Conservation (phyloP, 257 asterid genomes). For the Thymus mandschuricus region DNA sequence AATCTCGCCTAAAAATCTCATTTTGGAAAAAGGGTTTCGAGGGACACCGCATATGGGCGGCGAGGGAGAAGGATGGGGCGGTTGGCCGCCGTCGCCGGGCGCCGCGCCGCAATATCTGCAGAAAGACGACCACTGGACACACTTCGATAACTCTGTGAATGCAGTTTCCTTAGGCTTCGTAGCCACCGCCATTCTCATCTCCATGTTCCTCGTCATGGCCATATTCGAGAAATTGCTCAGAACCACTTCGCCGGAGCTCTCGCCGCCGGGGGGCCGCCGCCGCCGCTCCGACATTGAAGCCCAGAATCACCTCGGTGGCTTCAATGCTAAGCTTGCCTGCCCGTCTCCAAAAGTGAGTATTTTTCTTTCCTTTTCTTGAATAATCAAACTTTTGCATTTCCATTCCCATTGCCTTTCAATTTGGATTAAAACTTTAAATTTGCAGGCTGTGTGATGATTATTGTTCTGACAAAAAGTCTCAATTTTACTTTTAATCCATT, state of each 20-base stretch:
- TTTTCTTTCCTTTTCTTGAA: neutral
- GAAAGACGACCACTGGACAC: constrained; percentile 74
- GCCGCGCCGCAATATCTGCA: constrained; percentile 57
- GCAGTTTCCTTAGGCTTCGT: constrained; percentile 89
- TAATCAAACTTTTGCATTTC: neutral
- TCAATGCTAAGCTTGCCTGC: constrained; percentile 52
- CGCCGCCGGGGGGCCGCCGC: constrained; percentile 35
- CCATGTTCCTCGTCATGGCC: constrained; percentile 91
- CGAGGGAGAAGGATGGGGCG: constrained; percentile 62
- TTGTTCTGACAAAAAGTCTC: constrained; percentile 9
- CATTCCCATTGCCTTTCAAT: constrained; percentile 2
- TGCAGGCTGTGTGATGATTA: constrained; percentile 38
- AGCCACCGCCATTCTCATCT: constrained; percentile 82
- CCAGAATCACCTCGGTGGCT: constrained; percentile 41
- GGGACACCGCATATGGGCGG: constrained; percentile 45
- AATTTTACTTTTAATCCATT: neutral
- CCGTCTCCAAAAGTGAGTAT: constrained; percentile 73
- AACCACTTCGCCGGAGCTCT: constrained; percentile 50
- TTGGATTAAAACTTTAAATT: constrained; percentile 14
- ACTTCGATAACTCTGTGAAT: constrained; percentile 79
- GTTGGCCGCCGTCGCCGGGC: constrained; percentile 57
- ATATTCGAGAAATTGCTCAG: constrained; percentile 75
- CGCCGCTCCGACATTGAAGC: constrained; percentile 56
- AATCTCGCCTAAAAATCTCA: neutral
- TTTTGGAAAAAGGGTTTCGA: neutral